Conservation (phyloP, 164 flowering plant genomes). For the Malania oleifera region DNA sequence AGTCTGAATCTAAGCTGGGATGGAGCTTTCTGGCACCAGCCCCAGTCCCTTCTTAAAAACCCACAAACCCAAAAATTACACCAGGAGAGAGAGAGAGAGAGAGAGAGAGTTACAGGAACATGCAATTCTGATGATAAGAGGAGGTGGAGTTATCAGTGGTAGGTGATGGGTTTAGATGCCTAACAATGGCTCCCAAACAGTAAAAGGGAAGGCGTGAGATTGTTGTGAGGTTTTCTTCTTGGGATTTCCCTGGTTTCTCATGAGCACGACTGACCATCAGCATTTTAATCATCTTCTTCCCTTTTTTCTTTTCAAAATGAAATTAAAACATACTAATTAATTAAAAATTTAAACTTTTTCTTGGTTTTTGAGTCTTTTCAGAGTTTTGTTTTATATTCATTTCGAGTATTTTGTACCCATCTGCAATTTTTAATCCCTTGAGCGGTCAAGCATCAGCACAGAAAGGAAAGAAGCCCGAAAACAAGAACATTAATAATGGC, state of each 20-base stretch:
- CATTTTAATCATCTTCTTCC: constrained; percentile 2
- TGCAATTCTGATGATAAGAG: constrained; percentile 27
- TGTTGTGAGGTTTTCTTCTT: constrained; percentile 19
- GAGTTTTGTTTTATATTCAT: too few species aligned
- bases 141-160: constrained; percentile 79
- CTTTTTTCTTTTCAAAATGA: too few species aligned
- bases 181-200: constrained; percentile 40
- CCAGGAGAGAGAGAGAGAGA: constrained; percentile 13
- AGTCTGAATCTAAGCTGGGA: constrained; percentile 39
- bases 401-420: too few species aligned
- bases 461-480: too few species aligned
- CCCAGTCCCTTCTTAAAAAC: constrained; percentile 17
- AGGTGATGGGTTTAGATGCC: constrained; percentile 53
- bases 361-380: too few species aligned
- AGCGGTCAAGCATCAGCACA: too few species aligned
- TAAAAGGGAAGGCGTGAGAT: constrained; percentile 37
- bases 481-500: too few species aligned
- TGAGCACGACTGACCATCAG: constrained; percentile 40
- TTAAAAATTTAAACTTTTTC: too few species aligned
- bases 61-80: constrained; percentile 14
- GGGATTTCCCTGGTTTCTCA: constrained; percentile 16
- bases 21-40: constrained; percentile 28
- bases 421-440: too few species aligned
- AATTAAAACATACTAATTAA: too few species aligned
- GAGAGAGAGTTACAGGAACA: constrained; percentile 27